phyloP scores from a whole-genome alignment of 257 asterid genomes.

The Solanum paucissectum region DNA sequence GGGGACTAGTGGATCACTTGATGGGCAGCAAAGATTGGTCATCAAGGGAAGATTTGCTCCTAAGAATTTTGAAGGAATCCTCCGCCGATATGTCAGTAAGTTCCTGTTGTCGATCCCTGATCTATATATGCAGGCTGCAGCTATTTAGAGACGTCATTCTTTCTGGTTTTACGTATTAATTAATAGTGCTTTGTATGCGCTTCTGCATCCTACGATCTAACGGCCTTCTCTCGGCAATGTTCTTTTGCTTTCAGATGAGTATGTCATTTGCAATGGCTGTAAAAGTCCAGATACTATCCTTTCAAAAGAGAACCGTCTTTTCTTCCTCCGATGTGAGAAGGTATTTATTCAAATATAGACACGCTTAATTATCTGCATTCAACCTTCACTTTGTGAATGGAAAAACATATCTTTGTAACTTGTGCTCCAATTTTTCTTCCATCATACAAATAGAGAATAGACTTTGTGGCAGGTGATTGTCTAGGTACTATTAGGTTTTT shows the following conservation, averaged over 20 bases:
- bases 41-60: constrained; percentile 96
- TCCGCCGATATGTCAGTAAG: constrained; percentile 85
- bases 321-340: constrained; percentile 95
- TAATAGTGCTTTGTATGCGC: not conserved
- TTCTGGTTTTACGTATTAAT: not conserved
- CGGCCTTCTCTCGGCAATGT: not conserved
- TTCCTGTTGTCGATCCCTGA: not conserved
- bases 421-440: not conserved
- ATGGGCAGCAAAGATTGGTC: constrained; percentile 6
- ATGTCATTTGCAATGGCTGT: constrained; percentile 94
- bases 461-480: not conserved
- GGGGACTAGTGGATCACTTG: too few relatives aligned
- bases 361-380: not conserved
- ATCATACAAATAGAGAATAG: not conserved
- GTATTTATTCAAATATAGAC: constrained; percentile 11
- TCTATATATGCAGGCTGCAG: not conserved
- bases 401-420: not conserved
- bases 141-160: not conserved
- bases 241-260: constrained; percentile 52
- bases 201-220: not conserved
- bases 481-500: not conserved
- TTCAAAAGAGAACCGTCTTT: constrained; percentile 82
- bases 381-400: not conserved
- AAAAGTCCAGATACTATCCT: constrained; percentile 92
- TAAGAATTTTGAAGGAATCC: constrained; percentile 87